Base-by-base conservation (phyloP, 805 yeast species). In the Starmerella floricola region DNA sequence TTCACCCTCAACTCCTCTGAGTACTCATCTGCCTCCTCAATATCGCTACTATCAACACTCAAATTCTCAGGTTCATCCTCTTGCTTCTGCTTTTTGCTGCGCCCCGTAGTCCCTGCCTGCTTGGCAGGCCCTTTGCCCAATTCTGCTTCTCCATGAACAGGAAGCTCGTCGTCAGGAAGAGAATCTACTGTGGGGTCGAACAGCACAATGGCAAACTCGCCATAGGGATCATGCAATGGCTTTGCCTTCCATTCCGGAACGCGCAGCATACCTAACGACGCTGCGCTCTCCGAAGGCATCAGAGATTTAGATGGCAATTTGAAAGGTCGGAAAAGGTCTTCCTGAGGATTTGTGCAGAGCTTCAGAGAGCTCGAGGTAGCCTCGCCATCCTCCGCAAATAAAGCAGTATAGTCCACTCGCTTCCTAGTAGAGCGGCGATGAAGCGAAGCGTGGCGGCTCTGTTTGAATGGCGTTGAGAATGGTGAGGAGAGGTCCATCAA, bases 201-300 rank as follows among this genome's bases (percentile, higher is more conserved):
- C 34, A 91, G 66, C 1, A 91, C 96, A 42, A 91, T 84, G 2
- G 98, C 96, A 54, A 83, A 78, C 58, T 91, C 96, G 47, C 79
- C 86, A 34, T 79, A 70, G 0, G 98, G 98, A 62, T 91, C 98
- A 58, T 88, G 93, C n/a, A 91, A 67, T 1, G 98, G 93, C 44
- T 86, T 65, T 3, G 97, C 94, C n/a, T 83, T 81, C 40, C 83
- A 62, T 21, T 61, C 61, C 1, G 73, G 71, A 48, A 75, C 73
- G 30, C 79, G 72, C 48, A 79, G 73, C 44, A 86, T 85, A 0
- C 98, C 98, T 46, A 88, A 65, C 0, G 94, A 82, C 0, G 93
- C 83, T 0, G 94, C 87, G 1, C 42, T 26, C 21, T 46, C 53
- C 11, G 44, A 42, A 11, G 47, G 53, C 24, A 33, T 35, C 34